Percentiles rank a stretch among this genome's conserved stretches.
Evolutionary conservation across 805 yeast genomes (phyloP).

Genomic region (Suhomyces prunicola): DNA sequence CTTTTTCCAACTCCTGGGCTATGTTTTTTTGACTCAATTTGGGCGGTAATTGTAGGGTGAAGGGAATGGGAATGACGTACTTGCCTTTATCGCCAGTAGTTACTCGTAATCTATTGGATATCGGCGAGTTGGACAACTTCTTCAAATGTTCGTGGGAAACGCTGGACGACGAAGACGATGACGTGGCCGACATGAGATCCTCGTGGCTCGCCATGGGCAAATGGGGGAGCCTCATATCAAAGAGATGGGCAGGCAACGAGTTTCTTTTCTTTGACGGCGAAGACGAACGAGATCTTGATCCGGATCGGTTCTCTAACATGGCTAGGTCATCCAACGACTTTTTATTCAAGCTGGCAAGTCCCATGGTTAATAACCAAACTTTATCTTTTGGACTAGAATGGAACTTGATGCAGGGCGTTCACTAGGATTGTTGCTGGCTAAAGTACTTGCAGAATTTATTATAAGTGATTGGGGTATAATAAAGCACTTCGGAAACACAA

Average conservation of each 20-base stretch:
- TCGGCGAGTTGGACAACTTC: constrained; percentile 32
- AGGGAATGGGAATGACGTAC: constrained; percentile 43
- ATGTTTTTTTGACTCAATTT: constrained; percentile 30
- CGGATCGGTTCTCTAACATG: neutral
- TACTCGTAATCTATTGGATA: constrained; percentile 36
- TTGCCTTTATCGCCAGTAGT: constrained; percentile 18
- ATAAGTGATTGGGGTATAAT: neutral
- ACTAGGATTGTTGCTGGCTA: too few species aligned
- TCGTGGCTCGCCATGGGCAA: constrained; percentile 19
- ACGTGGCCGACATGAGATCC: constrained; percentile 24
- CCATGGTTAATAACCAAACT: neutral
- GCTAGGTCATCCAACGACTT: constrained; percentile 7
- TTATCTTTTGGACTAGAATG: neutral
- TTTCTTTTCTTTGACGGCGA: constrained; percentile 35
- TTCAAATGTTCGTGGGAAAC: constrained; percentile 23
- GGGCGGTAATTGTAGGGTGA: constrained; percentile 40
- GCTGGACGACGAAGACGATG: constrained; percentile 14
- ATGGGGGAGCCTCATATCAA: constrained; percentile 19
- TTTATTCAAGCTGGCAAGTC: neutral
- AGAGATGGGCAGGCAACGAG: constrained; percentile 18
- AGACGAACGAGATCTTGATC: constrained; percentile 30
- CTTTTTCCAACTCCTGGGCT: constrained; percentile 4
- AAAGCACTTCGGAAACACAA: neutral
- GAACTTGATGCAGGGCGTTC: neutral
- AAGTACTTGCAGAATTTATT: neutral